Percentiles rank a stretch among this genome's conserved stretches.
Conservation (phyloP, 2,329 filamentous ascomycete genomes). For the Colletotrichum neosansevieriae region DNA sequence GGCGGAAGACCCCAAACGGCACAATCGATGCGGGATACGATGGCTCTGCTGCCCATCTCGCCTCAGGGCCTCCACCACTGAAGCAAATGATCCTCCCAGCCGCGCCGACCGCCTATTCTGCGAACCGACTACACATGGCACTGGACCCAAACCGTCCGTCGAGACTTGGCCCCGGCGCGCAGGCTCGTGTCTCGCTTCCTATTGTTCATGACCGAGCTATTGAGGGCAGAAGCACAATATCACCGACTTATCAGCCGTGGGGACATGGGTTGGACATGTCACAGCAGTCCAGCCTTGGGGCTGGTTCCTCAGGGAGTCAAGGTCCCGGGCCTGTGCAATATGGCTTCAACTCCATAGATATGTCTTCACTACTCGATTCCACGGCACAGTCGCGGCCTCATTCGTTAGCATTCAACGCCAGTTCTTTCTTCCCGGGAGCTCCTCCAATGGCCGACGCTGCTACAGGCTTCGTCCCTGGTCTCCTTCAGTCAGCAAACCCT, state of each 20-base stretch:
- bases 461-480: conserved; percentile 1
- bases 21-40: conserved; percentile 93
- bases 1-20: conserved; percentile 94
- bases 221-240: neutral
- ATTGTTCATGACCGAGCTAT: neutral
- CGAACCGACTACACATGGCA: conserved; percentile 39
- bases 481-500: conserved; percentile 20
- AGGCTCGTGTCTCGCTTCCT: conserved; percentile 5
- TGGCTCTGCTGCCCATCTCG: conserved; percentile 80
- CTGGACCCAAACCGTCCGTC: conserved; percentile 2
- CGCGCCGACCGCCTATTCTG: conserved; percentile 39
- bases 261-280: conserved; percentile 9
- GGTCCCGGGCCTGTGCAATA: neutral
- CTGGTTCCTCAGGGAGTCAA: neutral
- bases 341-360: conserved; percentile 13
- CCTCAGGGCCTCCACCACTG: conserved; percentile 78
- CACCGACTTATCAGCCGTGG: conserved; percentile 28
- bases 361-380: conserved; percentile 13
- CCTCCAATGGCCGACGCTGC: conserved; percentile 10
- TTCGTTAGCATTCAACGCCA: neutral
- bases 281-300: conserved; percentile 3
- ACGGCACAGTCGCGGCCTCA: conserved; percentile 7
- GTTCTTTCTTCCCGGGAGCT: conserved; percentile 2
- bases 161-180: neutral
- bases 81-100: conserved; percentile 87